phyloP scores from a whole-genome alignment of 2,329 filamentous ascomycete genomes.

The Trichophyton benhamiae region DNA sequence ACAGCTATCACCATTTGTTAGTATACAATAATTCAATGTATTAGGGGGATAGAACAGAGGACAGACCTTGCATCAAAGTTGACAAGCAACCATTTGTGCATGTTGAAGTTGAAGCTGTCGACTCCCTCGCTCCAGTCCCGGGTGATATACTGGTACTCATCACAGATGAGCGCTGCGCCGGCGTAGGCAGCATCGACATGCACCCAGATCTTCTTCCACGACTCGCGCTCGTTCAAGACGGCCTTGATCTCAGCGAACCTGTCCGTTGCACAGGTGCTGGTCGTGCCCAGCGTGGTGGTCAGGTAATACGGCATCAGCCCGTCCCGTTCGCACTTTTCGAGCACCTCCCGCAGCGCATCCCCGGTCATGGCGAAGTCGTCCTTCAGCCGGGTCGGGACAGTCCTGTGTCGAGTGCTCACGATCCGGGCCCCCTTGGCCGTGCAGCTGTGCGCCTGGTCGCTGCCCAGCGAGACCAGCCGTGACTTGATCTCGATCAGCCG shows the following conservation, averaged over 20 bases:
- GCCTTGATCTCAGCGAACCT: conserved; percentile 59
- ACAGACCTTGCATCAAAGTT: conserved; percentile 62
- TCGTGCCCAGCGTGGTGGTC: conserved; percentile 73
- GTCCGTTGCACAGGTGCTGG: conserved; percentile 77
- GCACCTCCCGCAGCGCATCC: conserved; percentile 44
- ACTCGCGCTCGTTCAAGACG: conserved; percentile 34
- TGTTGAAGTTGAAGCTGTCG: conserved; percentile 87
- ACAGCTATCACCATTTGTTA: conserved; percentile 43
- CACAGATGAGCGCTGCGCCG: conserved; percentile 68
- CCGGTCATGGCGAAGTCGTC: conserved; percentile 62
- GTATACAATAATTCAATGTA: background rate
- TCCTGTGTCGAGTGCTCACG: conserved; percentile 67
- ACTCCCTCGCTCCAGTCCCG: conserved; percentile 49
- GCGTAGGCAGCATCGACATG: conserved; percentile 92
- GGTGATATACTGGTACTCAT: conserved; percentile 63
- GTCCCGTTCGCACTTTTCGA: conserved; percentile 53
- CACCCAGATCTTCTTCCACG: conserved; percentile 61
- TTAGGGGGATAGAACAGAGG: conserved; percentile 7
- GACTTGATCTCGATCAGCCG: conserved; percentile 53
- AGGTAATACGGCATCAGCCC: conserved; percentile 78
- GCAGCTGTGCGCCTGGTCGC: conserved; percentile 66
- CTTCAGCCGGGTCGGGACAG: conserved; percentile 50
- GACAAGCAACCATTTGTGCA: conserved; percentile 94
- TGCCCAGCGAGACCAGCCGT: conserved; percentile 67
- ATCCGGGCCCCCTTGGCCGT: conserved; percentile 81